Evolutionary conservation across 345 rosid genomes (phyloP), one percentile per base, ranked within the genome.

Genomic region (Eucalyptus cloeziana): DNA sequence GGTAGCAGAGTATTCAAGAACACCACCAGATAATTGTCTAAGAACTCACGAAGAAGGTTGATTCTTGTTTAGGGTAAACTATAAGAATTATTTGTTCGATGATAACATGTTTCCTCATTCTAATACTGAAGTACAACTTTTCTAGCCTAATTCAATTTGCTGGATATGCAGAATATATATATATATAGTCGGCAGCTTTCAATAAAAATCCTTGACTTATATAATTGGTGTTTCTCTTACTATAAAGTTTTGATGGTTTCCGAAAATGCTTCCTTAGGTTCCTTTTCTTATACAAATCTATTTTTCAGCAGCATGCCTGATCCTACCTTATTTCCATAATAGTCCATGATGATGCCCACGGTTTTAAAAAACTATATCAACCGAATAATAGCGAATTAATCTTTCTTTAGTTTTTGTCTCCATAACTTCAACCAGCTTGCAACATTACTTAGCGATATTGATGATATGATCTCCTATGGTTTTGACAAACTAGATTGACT

Each of bases 401-500:
- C 79, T 67, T 67, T 31, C 24, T 67, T 31, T 67, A 14, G 79
- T 4, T 67, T 67, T 31, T 67, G 12, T 67, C 40, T 8, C 79
- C 79, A 67, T 67, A 31, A 31, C 79, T 67, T 67, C 22, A 67
- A 31, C 40, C 22, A 31, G 11, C 43, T 1, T 31, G 43, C 43
- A 31, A 31, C 22, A 67, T 31, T 47, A 88, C 52, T 40, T 4
- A 11, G n/a, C 8, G 86, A 49, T 45, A 56, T 62, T 62, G 51
- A 49, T 58, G 54, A 47, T 37, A 51, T 16, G 87, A 44, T 88
- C 44, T 49, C 86, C 60, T 89, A 49, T 62, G 69, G 50, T 14
- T 91, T 54, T 88, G 85, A 13, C 92, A 60, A 81, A 64, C 89
- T 85, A 95, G 99, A 97, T 97, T 64, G 95, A 95, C 91, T 52